Base-by-base conservation (phyloP, 108 stramenopile genomes). In the Cyclostephanos tholiformis region DNA sequence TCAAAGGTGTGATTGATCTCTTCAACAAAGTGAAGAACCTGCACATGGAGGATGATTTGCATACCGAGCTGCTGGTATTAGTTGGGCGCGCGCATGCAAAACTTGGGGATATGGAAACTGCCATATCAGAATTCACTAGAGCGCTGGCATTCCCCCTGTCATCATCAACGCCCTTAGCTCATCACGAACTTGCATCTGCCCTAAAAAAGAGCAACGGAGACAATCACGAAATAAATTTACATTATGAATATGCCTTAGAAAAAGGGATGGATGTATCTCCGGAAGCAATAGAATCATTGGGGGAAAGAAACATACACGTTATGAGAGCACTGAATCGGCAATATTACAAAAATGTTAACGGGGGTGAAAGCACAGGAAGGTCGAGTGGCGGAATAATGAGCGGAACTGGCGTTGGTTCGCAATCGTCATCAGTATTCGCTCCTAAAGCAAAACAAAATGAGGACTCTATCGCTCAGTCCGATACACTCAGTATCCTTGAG, bases 221-320 rank as follows among this genome's bases (percentile, higher is more conserved):
- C 23, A 43, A 27, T 20, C 77, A 79, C 51, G 74, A 83, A 53
- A 64, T 79, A 23, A 59, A 79, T 35, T 65, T 65, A 27, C 77
- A 83, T 46, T 79, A 75, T 65, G 77, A 79, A 44, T 70, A 70
- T 38, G 73, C 82, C 50, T 60, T 83, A 39, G 72, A 82, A 38
- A 27, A 79, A 68, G 78, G 77, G 4, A 70, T 69, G 73, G 82
- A 83, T 56, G 73, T 73, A 44, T 69, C 82, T 17, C 16, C 65
- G 36, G 82, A 83, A 60, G 73, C 77, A 65, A 79, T 83, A 16
- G 68, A 74, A 62, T 53, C 74, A 29, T 67, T 83, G 41, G 82
- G 82, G 29, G 82, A 83, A 49, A 67, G 67, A 26, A 74, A 75
- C 38, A 83, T 83, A 46, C 62, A 74, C 2, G 67, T 83, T 13